A percentile compares a stretch with the other conserved stretches of the same genome.
phyloP scores from a whole-genome alignment of 108 stramenopile genomes.

The Skeletonema tropicum region DNA sequence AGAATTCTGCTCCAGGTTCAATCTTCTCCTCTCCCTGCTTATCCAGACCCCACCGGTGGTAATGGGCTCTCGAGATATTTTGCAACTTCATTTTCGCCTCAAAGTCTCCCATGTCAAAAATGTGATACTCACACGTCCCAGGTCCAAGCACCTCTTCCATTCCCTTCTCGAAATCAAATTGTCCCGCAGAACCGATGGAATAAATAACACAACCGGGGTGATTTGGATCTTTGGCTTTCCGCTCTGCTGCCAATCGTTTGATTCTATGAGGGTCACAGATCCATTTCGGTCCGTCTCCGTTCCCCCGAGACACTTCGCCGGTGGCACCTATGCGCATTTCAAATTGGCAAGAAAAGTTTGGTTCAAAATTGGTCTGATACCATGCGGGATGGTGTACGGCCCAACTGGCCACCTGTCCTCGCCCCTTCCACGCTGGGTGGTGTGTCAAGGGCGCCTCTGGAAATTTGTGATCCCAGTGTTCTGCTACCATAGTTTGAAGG shows the following conservation, averaged over 20 bases:
- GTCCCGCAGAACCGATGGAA: constrained; percentile 46
- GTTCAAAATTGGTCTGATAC: constrained; percentile 53
- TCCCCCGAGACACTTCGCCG: not conserved
- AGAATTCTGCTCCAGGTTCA: not conserved
- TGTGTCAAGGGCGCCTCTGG: not conserved
- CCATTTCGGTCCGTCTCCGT: constrained; percentile 51
- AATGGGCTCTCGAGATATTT: not conserved
- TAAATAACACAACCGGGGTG: constrained; percentile 51
- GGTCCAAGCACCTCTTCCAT: constrained; percentile 25
- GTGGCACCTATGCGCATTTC: constrained; percentile 11
- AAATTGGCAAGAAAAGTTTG: constrained; percentile 48
- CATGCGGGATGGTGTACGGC: not conserved
- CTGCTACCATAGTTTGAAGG: not conserved
- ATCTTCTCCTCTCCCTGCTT: constrained; percentile 1
- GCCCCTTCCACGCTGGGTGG: not conserved
- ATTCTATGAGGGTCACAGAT: constrained; percentile 58
- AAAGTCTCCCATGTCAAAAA: constrained; percentile 21
- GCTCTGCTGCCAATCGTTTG: not conserved
- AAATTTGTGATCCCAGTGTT: not conserved
- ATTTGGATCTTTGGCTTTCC: constrained; percentile 2
- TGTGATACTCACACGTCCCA: constrained; percentile 42
- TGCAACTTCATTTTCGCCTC: constrained; percentile 5
- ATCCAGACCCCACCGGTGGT: not conserved
- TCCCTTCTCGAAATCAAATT: constrained; percentile 46
- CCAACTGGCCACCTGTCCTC: not conserved